Percentiles rank a stretch among this genome's conserved stretches.
Evolutionary conservation across 2,329 filamentous ascomycete species (phyloP).

Genomic region (Aspergillus bombycis): DNA sequence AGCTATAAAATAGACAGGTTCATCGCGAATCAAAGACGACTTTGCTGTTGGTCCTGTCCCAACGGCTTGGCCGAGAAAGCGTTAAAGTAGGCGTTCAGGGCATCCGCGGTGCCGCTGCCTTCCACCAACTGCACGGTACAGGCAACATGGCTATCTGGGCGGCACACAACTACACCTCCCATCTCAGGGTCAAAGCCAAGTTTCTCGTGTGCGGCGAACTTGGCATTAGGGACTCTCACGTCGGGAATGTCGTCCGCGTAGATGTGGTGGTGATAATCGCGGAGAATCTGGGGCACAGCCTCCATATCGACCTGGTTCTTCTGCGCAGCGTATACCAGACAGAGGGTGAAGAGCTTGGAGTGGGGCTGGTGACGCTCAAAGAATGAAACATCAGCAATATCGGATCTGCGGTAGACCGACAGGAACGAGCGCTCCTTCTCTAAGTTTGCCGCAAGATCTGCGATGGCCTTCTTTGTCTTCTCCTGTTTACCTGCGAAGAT

Average conservation of each 20-base stretch:
- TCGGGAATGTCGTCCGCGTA: slow-evolving; percentile 86
- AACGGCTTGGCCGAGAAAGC: slow-evolving; percentile 66
- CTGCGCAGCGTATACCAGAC: slow-evolving; percentile 71
- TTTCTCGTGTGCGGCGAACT: slow-evolving; percentile 80
- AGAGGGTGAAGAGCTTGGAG: slow-evolving; percentile 78
- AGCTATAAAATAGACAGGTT: slow-evolving; percentile 13
- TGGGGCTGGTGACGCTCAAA: slow-evolving; percentile 87
- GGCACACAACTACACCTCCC: slow-evolving; percentile 79
- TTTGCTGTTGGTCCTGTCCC: slow-evolving; percentile 37
- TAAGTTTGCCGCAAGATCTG: slow-evolving; percentile 70
- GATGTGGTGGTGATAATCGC: slow-evolving; percentile 77
- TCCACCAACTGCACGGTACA: slow-evolving; percentile 73
- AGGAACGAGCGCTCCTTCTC: slow-evolving; percentile 73
- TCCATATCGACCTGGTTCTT: slow-evolving; percentile 73
- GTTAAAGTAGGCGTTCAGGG: slow-evolving; percentile 79
- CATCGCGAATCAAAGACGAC: slow-evolving; percentile 34
- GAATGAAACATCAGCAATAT: slow-evolving; percentile 66
- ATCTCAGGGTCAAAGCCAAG: slow-evolving; percentile 75
- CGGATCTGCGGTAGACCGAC: slow-evolving; percentile 63
- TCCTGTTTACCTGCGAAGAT: slow-evolving; percentile 75
- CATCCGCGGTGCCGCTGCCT: slow-evolving; percentile 77
- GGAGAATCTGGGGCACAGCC: slow-evolving; percentile 71
- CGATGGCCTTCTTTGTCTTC: slow-evolving; percentile 64
- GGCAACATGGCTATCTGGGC: slow-evolving; percentile 86
- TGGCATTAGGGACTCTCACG: slow-evolving; percentile 67